These are phyloP conservation scores for Sphagnum tenellum DNA, from an alignment of 225 moss, liverwort and hornwort genomes.

Conservation along the genomic window DNA sequence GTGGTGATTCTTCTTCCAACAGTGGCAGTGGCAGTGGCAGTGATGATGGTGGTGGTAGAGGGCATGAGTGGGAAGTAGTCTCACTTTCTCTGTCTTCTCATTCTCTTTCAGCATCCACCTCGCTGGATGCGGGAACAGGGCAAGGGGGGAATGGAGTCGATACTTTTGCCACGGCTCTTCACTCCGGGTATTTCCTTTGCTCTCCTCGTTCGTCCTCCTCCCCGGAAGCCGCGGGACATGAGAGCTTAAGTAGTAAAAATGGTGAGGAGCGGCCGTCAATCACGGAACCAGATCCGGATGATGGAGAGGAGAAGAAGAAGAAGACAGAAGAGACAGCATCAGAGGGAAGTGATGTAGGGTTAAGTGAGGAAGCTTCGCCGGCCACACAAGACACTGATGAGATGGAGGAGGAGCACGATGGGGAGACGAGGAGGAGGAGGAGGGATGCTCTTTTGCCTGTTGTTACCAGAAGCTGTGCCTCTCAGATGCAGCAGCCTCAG, in stretches of 20 bases:
- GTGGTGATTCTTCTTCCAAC: constrained; percentile 7
- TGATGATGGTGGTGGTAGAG: constrained; percentile 25
- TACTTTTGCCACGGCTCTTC: no score
- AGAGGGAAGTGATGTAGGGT: no score
- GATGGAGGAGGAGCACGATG: constrained; percentile 14
- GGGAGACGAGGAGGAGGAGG: constrained; percentile 2
- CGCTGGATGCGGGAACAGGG: constrained; percentile 12
- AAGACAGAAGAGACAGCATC: no score
- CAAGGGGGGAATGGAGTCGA: no score
- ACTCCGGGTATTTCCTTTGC: neutral
- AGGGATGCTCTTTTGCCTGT: no score
- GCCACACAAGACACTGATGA: constrained; percentile 10
- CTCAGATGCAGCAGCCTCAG: constrained; percentile 20
- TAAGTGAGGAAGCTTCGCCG: constrained; percentile 9
- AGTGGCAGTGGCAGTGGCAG: constrained; percentile 40
- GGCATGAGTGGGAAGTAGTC: constrained; percentile 52
- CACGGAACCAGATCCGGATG: no score
- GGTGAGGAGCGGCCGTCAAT: constrained; percentile 3
- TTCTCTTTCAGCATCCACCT: constrained; percentile 34
- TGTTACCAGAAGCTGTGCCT: constrained; percentile 16
- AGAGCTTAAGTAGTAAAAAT: neutral
- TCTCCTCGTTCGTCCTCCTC: neutral
- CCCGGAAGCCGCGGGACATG: no score
- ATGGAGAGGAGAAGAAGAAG: no score
- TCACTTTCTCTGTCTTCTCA: constrained; percentile 33